Base-by-base conservation (phyloP, 345 rosid genomes). In the Geranium brycei region DNA sequence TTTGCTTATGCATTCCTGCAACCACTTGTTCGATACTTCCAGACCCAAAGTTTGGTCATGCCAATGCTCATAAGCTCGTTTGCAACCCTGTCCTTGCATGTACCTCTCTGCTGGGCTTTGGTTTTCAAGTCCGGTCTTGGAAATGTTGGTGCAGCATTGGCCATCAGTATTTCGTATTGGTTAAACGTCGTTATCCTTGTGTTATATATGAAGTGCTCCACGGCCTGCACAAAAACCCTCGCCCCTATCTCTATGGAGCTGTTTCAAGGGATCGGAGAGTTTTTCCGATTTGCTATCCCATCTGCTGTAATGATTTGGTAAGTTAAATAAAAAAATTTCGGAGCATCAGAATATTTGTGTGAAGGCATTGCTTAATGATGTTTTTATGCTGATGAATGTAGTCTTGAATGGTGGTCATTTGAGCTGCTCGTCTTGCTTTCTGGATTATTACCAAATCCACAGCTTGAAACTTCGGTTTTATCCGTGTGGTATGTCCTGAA, bases 301-400 rank as follows among this genome's bases (percentile, higher is more conserved):
- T 82, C 86, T 57, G 75, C 86, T 19, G 60, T 72, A 2, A 82
- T 82, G 86, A 66, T 73, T 30, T 79, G 86, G 83, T 77, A 72
- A 35, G 41, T 35, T 35, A 35, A 4, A 7, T 35, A 4, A n/a
- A n/a, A n/a, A n/a, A n/a, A n/a, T n/a, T n/a, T 35, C 7, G 7
- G 10, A 35, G 41, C 4, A 35, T 35, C 41, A 35, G 10, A 0
- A 35, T 4, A 64, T 56, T 32, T 13, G 53, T 47, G 53, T 11
- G 11, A 47, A 47, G 13, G 11, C 53, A 47, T 47, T 47, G 3
- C 53, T 47, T 13, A 47, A 47, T 13, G 53, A 11, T 11, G 11
- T 47, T 7, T 47, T 47, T 47, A 47, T 47, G 53, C 11, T 47
- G 41, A 11, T 51, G 23, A 17, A 3, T 60, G 69, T 31, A 75